Evolutionary conservation across 1,139 yeast species (phyloP), one percentile per base, ranked within the genome.

Genomic region (Suhomyces guaymorum): DNA sequence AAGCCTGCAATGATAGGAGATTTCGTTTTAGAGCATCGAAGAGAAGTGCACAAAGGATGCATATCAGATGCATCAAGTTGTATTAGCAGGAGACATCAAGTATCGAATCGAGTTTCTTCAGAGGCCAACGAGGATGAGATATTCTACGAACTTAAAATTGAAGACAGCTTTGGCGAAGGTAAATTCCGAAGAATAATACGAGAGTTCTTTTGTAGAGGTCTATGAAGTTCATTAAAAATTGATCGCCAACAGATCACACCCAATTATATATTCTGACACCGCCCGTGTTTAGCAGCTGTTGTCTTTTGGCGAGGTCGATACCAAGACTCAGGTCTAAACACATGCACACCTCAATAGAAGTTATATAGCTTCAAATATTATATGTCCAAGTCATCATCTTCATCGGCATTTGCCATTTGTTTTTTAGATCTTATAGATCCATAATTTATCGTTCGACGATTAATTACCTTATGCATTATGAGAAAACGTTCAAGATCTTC

Each of bases 401-500:
- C 59, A 19, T 51, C 57, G 5, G 49, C 42, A 13, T n/a, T n/a
- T n/a, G 44, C 51, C 15, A 45, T 25, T 4, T 24, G 28, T 5
- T 22, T 18, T 10, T 32, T 37, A 9, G 37, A 35, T 22, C 51
- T 42, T 3, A 54, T 44, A 9, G 55, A 44, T 1, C 52, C 49
- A 23, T 49, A 48, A 34, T 65, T 66, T 9, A 61, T 55, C 15
- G 74, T 60, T 29, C 51, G 54, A 30, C 73, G 52, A 24, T 55
- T 52, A 15, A 70, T 53, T 9, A 68, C 51, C 0, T 63, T 61
- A 38, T 51, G 39, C 37, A 49, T 35, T 26, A 56, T 48, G 50
- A 78, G 51, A 26, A 65, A 63, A 4, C 55, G 54, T 48, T 82
- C 88, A 41, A 82, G 60, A 3, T 67, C 49, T 19, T 63, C 68